A percentile compares a stretch with the other conserved stretches of the same genome.
Evolutionary conservation across 768 basidiomycete genomes (phyloP).

Genomic region (Lentinula raphanica): DNA sequence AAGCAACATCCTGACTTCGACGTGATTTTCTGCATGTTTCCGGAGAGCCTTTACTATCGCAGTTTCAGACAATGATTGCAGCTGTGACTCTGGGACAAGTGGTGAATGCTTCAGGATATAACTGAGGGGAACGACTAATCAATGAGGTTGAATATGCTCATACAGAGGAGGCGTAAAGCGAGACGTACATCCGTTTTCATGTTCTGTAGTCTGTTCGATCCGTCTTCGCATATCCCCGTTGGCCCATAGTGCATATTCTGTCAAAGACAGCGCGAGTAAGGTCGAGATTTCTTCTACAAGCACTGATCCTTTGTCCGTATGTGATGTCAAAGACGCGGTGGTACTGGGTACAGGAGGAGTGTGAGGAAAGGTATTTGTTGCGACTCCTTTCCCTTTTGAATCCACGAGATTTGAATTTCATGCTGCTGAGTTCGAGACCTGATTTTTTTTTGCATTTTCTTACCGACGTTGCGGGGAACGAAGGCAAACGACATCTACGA

Average conservation of each 20-base stretch:
- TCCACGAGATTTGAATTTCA: too few relatives aligned
- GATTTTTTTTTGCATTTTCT: neutral
- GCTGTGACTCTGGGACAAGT: slow-evolving; percentile 18
- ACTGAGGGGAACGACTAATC: slow-evolving; percentile 55
- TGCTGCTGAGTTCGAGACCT: neutral
- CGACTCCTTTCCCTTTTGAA: neutral
- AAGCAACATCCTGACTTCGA: slow-evolving; percentile 64
- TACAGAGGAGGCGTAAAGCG: neutral
- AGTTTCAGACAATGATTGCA: slow-evolving; percentile 30
- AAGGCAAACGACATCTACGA: neutral
- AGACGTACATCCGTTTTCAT: slow-evolving; percentile 39
- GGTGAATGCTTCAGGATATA: slow-evolving; percentile 42
- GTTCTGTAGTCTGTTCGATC: slow-evolving; percentile 21
- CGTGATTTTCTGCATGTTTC: slow-evolving; percentile 31
- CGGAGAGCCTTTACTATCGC: slow-evolving; percentile 57
- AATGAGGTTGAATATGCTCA: slow-evolving; percentile 7
- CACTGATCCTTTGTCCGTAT: slow-evolving; percentile 14
- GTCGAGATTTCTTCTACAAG: slow-evolving; percentile 41
- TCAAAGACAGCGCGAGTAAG: slow-evolving; percentile 57
- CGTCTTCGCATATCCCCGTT: slow-evolving; percentile 49
- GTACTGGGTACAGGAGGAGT: neutral
- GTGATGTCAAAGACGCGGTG: neutral
- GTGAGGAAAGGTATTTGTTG: neutral
- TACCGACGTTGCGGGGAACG: neutral
- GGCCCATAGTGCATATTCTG: slow-evolving; percentile 65